Evolutionary conservation across 176 grass and related monocot genomes (phyloP).

Genomic region (Puccinellia tenuiflora): DNA sequence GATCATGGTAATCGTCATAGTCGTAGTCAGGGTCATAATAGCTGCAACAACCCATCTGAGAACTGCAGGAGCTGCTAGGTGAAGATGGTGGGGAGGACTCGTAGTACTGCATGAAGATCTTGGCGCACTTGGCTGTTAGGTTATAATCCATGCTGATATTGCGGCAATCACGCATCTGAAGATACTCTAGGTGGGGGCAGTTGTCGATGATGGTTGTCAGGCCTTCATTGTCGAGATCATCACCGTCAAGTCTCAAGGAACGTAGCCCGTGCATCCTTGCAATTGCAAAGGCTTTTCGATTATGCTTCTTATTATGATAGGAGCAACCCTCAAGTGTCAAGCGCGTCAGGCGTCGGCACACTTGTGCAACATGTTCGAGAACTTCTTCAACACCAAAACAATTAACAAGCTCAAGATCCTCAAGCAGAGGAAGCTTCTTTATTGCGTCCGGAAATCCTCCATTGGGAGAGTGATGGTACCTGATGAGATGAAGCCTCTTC

Average conservation of each 20-base stretch:
- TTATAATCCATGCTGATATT: not conserved
- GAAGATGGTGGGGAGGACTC: no score
- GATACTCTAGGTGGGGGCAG: not conserved
- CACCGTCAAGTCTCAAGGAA: not conserved
- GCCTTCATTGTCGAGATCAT: not conserved
- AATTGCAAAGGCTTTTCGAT: not conserved
- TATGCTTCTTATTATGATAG: not conserved
- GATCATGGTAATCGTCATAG: not conserved
- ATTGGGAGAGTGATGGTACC: no score
- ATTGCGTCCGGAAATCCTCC: no score
- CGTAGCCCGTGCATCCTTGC: not conserved
- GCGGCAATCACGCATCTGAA: not conserved
- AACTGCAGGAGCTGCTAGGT: no score
- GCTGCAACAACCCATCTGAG: no score
- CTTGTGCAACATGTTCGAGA: not conserved
- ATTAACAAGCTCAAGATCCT: no score
- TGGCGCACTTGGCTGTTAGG: not conserved
- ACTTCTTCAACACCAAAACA: not conserved
- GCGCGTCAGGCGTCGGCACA: not conserved
- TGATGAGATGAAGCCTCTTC: no score
- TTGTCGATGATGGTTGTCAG: not conserved
- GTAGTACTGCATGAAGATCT: no score
- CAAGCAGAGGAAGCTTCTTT: no score
- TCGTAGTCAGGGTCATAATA: not conserved
- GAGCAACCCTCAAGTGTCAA: not conserved